Evolutionary conservation across 805 yeast species (phyloP).

Genomic region (Lachancea kluyveri): DNA sequence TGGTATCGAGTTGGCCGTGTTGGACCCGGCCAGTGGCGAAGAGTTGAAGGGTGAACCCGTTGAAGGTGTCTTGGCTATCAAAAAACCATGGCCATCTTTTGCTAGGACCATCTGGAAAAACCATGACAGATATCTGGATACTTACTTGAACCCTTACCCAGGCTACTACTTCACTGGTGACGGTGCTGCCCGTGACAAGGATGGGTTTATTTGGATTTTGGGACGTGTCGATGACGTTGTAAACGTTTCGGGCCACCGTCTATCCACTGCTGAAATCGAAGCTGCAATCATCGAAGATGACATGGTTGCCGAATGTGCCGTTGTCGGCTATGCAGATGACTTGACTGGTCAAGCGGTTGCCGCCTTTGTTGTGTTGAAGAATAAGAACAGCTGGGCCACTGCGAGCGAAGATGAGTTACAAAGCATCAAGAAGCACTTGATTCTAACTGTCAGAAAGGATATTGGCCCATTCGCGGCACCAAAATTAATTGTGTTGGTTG

Average conservation of each 20-base stretch:
- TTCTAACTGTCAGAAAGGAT: slow-evolving; percentile 67
- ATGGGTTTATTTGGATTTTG: slow-evolving; percentile 79
- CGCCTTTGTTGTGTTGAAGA: slow-evolving; percentile 72
- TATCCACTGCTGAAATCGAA: slow-evolving; percentile 86
- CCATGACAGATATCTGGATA: slow-evolving; percentile 68
- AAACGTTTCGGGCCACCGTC: slow-evolving; percentile 79
- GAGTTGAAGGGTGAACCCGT: slow-evolving; percentile 64
- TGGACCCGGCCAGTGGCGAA: slow-evolving; percentile 69
- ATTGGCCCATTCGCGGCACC: slow-evolving; percentile 89
- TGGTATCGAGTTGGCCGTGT: slow-evolving; percentile 67
- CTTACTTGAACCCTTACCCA: slow-evolving; percentile 77
- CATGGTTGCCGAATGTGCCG: slow-evolving; percentile 72
- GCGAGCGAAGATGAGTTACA: slow-evolving; percentile 39
- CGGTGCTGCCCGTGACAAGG: slow-evolving; percentile 82
- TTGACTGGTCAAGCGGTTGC: slow-evolving; percentile 84
- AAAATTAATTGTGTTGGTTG: slow-evolving; percentile 62
- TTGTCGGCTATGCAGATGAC: slow-evolving; percentile 77
- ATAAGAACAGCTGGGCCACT: slow-evolving; percentile 31
- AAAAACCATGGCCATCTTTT: slow-evolving; percentile 78
- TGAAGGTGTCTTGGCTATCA: slow-evolving; percentile 75
- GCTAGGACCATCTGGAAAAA: slow-evolving; percentile 78
- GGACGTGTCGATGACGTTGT: slow-evolving; percentile 89
- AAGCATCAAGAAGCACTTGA: slow-evolving; percentile 54
- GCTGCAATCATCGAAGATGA: slow-evolving; percentile 72
- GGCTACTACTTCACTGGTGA: slow-evolving; percentile 84